Base-by-base conservation (phyloP, 2,329 filamentous ascomycete genomes). In the Trematosphaeria pertusa region DNA sequence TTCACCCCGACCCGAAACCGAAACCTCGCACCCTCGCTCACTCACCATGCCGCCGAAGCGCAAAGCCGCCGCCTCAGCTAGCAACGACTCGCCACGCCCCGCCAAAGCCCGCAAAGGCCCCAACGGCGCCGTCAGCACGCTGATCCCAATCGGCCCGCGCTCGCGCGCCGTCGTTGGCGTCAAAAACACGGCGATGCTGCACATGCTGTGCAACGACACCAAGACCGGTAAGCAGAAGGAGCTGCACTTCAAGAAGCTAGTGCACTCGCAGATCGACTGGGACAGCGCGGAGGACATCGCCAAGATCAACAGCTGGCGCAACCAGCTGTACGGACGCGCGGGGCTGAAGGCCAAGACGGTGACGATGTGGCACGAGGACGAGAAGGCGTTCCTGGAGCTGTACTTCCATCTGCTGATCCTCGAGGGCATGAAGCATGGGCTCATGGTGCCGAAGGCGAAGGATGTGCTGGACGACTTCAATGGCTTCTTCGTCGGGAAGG, bases 241-340 rank as follows among this genome's bases (percentile, higher is more conserved):
- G 17, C 46, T 59, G 0, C 52, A 50, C 41, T 63, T 61, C 49
- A 54, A 49, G 32, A 53, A 54, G 22, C 48, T 61, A 10, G 38
- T 52, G 1, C 49, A 52, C 22, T 35, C 46, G 10, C 36, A 37
- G 8, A 57, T 64, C 15, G 51, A 62, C 52, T 64, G 61, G 61
- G 30, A 50, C 43, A 37, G 48, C 34, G 18, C 37, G 3, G 17
- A 37, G 0, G 52, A 64, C 43, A 61, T 64, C 30, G 35, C 17
- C 15, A 56, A 57, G 40, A 58, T 64, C 48, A 64, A 64, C 36
- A 35, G 45, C 0, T 64, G 61, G 61, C 51, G 57, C 37, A 57
- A 56, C 37, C 61, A 62, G 14, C 54, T 64, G 30, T 64, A 58
- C 41, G 46, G 47, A 5, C 59, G 59, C 9, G 59, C 55, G 0